A percentile compares a stretch with the other conserved stretches of the same genome.
phyloP scores from a whole-genome alignment of 208 protist genomes.

The Balamuthia mandrillaris region DNA sequence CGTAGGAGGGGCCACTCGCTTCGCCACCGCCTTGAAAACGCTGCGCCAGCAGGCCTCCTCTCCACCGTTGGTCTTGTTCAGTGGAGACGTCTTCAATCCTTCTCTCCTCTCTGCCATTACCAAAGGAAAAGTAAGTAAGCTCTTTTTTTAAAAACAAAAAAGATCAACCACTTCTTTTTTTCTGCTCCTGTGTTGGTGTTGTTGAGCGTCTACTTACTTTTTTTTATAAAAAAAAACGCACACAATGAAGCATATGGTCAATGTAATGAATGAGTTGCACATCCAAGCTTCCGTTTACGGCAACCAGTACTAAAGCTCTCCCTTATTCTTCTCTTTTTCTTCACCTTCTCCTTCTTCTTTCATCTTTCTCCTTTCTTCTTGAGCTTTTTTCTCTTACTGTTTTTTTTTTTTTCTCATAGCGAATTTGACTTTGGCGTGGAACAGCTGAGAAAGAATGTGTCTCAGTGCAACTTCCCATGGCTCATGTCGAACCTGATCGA shows the following conservation, averaged over 20 bases:
- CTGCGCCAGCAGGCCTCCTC: too few species aligned
- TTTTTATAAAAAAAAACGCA: neutral
- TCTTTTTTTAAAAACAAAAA: neutral
- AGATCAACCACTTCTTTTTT: too few species aligned
- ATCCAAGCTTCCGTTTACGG: conserved; percentile 26
- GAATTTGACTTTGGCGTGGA: conserved; percentile 42
- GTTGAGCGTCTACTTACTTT: too few species aligned
- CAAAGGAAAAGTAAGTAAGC: neutral
- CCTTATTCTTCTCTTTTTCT: neutral
- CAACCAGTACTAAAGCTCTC: too few species aligned
- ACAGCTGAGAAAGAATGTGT: neutral
- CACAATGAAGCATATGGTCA: conserved; percentile 28
- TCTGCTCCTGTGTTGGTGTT: too few species aligned
- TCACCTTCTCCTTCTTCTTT: neutral
- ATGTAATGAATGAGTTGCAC: conserved; percentile 26
- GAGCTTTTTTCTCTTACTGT: too few species aligned
- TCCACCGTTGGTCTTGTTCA: conserved; percentile 30
- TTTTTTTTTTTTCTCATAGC: neutral
- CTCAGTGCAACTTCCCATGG: conserved; percentile 32
- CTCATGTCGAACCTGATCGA: conserved; percentile 37
- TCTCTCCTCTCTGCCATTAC: conserved; percentile 38
- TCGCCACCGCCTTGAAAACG: neutral
- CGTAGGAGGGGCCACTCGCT: conserved; percentile 30
- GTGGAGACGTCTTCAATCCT: conserved; percentile 33
- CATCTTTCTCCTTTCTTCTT: too few species aligned